Conservation (phyloP, 495 filamentous ascomycete genomes). For the Aspergillus mulundensis region DNA sequence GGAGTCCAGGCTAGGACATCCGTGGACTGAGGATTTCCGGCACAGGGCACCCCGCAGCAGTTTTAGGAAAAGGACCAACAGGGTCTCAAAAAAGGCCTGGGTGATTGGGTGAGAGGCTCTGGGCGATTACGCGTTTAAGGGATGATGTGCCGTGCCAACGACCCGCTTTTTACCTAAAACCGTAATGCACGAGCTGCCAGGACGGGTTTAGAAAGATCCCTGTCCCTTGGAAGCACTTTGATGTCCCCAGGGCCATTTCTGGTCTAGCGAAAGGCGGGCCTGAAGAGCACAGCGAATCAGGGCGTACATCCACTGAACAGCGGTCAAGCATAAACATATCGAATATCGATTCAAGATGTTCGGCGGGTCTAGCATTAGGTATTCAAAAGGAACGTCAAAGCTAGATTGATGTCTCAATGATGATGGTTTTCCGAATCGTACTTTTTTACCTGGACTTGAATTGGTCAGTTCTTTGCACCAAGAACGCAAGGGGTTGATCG, state of each 20-base stretch:
- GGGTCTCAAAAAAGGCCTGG: background rate
- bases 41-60: constrained; percentile 21
- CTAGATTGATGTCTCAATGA: background rate
- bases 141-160: constrained; percentile 26
- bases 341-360: background rate
- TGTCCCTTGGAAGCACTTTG: constrained; percentile 12
- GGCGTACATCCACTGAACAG: constrained; percentile 10
- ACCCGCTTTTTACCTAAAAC: constrained; percentile 12
- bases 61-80: constrained; percentile 16
- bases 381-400: background rate
- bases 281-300: constrained; percentile 13
- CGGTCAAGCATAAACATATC: constrained; percentile 15
- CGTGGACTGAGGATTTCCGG: constrained; percentile 12
- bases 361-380: constrained; percentile 2
- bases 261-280: constrained; percentile 6
- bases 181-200: constrained; percentile 20
- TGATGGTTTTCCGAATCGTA: background rate
- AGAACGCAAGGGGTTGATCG: background rate
- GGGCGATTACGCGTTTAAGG: constrained; percentile 25
- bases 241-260: constrained; percentile 2
- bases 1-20: constrained; percentile 3
- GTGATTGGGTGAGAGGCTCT: constrained; percentile 13
- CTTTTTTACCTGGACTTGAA: background rate
- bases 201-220: constrained; percentile 22
- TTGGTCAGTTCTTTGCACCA: background rate